Evolutionary conservation across 2,329 filamentous ascomycete species (phyloP).

Genomic region (Penicillium sclerotigenum): DNA sequence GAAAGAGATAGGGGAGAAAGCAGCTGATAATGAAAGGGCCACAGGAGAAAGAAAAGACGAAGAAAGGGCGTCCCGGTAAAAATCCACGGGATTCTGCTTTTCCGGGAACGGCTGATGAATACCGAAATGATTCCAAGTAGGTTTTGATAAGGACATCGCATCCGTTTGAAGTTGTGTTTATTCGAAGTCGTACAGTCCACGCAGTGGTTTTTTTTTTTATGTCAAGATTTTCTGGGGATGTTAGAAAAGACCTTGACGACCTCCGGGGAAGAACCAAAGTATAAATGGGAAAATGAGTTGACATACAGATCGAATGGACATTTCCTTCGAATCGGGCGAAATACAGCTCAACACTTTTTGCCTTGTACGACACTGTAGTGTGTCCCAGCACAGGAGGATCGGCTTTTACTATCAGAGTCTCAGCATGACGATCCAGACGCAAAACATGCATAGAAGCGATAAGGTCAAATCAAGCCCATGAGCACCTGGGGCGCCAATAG

Average conservation of each 20-base stretch:
- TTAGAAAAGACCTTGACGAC: not conserved
- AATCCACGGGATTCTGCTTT: constrained; percentile 27
- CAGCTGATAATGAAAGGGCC: constrained; percentile 22
- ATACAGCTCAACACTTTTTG: not conserved
- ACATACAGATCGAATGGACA: constrained; percentile 7
- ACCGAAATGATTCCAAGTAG: constrained; percentile 32
- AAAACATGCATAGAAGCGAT: constrained; percentile 4
- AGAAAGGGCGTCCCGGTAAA: constrained; percentile 24
- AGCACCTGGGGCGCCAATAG: not conserved
- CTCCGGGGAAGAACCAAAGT: not conserved
- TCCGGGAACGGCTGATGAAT: constrained; percentile 31
- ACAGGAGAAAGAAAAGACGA: constrained; percentile 23
- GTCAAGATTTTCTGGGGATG: not conserved
- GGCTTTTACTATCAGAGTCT: constrained; percentile 12
- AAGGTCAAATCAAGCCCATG: not conserved
- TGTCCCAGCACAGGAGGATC: constrained; percentile 11
- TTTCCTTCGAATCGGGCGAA: constrained; percentile 3
- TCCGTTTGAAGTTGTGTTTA: constrained; percentile 14
- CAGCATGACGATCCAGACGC: constrained; percentile 12
- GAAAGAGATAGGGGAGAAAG: constrained; percentile 7
- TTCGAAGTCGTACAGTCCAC: constrained; percentile 10
- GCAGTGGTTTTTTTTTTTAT: constrained; percentile 1
- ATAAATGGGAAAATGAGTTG: not conserved
- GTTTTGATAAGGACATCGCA: constrained; percentile 41
- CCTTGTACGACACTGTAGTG: constrained; percentile 9